Conservation (phyloP, 768 basidiomycete genomes). For the Pisolithus microcarpus region DNA sequence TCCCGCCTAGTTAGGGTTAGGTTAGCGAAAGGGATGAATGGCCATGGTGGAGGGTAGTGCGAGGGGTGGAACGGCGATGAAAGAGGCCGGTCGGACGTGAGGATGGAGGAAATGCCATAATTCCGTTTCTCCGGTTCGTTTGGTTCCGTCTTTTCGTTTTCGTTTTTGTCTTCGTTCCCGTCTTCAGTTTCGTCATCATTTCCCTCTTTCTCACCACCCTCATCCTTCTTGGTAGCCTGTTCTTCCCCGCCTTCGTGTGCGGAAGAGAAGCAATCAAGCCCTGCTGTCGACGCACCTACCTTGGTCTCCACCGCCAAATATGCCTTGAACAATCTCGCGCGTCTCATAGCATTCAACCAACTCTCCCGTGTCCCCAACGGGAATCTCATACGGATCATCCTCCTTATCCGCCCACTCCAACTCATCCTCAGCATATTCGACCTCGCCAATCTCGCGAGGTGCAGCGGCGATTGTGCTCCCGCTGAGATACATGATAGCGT, state of each 20-base stretch:
- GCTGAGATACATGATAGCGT: conserved; percentile 1
- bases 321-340: neutral
- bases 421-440: conserved; percentile 7
- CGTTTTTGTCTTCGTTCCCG: neutral
- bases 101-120: no score
- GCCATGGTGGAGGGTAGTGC: no score
- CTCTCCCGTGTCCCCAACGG: conserved; percentile 11
- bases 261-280: neutral
- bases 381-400: conserved; percentile 12
- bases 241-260: no score
- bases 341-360: conserved; percentile 12
- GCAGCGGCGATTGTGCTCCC: conserved; percentile 15
- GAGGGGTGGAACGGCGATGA: no score
- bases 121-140: neutral
- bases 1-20: neutral
- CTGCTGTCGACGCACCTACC: neutral
- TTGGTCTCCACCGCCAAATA: neutral
- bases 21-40: no score
- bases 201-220: no score
- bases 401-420: conserved; percentile 19
- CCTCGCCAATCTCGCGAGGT: conserved; percentile 13
- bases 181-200: no score
- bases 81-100: no score
- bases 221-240: neutral
- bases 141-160: neutral